A percentile compares a stretch with the other conserved stretches of the same genome.
phyloP scores from a whole-genome alignment of 1,284 basidiomycete genomes.

The Leccinum pachyderme region DNA sequence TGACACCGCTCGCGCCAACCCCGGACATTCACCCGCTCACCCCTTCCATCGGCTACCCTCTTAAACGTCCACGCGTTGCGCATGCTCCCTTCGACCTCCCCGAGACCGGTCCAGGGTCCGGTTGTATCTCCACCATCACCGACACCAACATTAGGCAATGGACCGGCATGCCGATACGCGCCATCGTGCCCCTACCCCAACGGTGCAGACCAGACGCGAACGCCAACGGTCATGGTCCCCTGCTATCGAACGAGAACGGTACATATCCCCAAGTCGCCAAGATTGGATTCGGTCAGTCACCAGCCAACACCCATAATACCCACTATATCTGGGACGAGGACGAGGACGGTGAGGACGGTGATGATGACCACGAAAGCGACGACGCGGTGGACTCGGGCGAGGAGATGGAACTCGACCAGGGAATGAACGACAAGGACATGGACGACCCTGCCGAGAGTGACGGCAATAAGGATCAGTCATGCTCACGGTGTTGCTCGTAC shows the following conservation, averaged over 20 bases:
- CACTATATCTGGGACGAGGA: background rate
- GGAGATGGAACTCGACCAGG: background rate
- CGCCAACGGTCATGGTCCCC: background rate
- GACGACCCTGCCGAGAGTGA: background rate
- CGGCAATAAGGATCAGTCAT: background rate
- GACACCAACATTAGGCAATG: slow-evolving; percentile 7
- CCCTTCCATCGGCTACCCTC: background rate
- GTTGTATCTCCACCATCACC: background rate
- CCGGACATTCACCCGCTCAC: background rate
- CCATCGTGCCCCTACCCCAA: slow-evolving; percentile 21
- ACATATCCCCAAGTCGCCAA: background rate
- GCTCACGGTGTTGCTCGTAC: slow-evolving; percentile 13
- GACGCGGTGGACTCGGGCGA: background rate
- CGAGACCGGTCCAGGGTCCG: background rate
- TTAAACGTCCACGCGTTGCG: background rate
- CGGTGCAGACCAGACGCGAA: slow-evolving; percentile 1
- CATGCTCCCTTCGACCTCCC: slow-evolving; percentile 1
- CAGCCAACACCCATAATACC: background rate
- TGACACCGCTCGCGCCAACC: background rate
- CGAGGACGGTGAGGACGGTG: background rate
- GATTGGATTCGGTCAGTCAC: background rate
- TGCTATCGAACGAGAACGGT: background rate
- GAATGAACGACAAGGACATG: background rate
- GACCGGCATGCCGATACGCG: slow-evolving; percentile 26
- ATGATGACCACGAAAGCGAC: background rate